A percentile compares a stretch with the other conserved stretches of the same genome.
phyloP scores from a whole-genome alignment of 768 basidiomycete genomes.

The Omphalotus guepiniiformis region DNA sequence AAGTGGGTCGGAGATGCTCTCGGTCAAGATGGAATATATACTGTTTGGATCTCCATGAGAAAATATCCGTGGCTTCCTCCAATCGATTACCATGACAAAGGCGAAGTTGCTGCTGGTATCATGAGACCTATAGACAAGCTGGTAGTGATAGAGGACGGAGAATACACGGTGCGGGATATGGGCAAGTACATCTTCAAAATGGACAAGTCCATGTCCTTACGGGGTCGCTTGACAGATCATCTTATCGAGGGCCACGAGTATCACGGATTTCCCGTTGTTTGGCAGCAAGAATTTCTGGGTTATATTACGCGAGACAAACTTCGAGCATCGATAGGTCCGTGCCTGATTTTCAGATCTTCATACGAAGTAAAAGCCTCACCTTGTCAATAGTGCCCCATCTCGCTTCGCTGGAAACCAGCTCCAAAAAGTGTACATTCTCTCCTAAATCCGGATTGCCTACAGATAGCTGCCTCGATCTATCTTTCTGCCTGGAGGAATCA shows the following conservation, averaged over 20 bases:
- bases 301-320: conserved; percentile 59
- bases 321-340: conserved; percentile 30
- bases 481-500: conserved; percentile 36
- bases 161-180: conserved; percentile 46
- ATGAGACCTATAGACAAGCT: conserved; percentile 54
- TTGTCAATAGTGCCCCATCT: conserved; percentile 22
- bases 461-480: conserved; percentile 24
- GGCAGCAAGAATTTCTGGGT: conserved; percentile 48
- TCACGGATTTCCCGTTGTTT: conserved; percentile 65
- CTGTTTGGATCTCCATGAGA: conserved; percentile 68
- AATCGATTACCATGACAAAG: conserved; percentile 59
- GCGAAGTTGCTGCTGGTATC: conserved; percentile 54
- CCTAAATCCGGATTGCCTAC: conserved; percentile 31
- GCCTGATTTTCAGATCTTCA: neutral
- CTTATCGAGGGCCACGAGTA: conserved; percentile 43
- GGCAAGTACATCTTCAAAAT: conserved; percentile 22
- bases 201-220: neutral
- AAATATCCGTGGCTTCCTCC: conserved; percentile 70
- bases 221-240: conserved; percentile 24
- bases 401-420: conserved; percentile 25
- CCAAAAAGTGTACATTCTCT: conserved; percentile 42
- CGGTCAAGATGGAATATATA: conserved; percentile 65
- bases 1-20: conserved; percentile 77
- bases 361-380: no score
- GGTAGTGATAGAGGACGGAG: conserved; percentile 48